Percentiles rank a stretch among this genome's conserved stretches.
Conservation (phyloP, 1,284 basidiomycete genomes). For the Vanrija sp. region DNA sequence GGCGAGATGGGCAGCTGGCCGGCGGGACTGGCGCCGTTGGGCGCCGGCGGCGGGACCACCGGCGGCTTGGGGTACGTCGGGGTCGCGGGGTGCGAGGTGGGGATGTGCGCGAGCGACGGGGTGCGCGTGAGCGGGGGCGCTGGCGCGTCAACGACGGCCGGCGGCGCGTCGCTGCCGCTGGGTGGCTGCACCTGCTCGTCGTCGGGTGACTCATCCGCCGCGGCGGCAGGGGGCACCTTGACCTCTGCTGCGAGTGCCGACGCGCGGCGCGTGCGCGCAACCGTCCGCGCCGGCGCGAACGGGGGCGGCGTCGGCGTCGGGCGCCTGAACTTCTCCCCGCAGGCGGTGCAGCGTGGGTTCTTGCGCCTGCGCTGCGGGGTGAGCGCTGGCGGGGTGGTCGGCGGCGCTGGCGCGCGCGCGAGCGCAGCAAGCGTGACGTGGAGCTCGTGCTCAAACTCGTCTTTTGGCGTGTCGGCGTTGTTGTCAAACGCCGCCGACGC, state of each 20-base stretch:
- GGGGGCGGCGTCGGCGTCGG: conserved; percentile 5
- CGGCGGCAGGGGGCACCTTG: background rate
- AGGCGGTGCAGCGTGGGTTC: conserved; percentile 2
- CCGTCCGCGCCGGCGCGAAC: conserved; percentile 7
- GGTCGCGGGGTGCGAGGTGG: conserved; percentile 31
- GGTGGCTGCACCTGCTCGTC: background rate
- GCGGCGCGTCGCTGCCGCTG: background rate
- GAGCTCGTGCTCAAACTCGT: conserved; percentile 11
- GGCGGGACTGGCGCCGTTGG: background rate
- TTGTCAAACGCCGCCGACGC: too few relatives aligned
- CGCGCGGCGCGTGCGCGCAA: conserved; percentile 14
- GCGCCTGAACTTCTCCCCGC: conserved; percentile 8
- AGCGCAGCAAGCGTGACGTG: too few relatives aligned
- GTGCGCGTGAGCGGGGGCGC: conserved; percentile 3
- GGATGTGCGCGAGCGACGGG: conserved; percentile 33
- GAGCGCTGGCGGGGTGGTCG: background rate
- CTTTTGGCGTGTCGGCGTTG: background rate
- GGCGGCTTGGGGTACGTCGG: conserved; percentile 38
- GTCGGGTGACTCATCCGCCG: background rate
- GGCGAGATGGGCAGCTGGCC: conserved; percentile 3
- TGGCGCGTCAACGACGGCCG: background rate
- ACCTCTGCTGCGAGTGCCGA: conserved; percentile 6
- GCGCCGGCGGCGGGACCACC: conserved; percentile 8
- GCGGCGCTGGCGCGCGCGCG: too few relatives aligned
- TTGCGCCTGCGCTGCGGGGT: background rate